Evolutionary conservation across 2,329 filamentous ascomycete species (phyloP).

Genomic region (Cladosporium sphaerospermum): DNA sequence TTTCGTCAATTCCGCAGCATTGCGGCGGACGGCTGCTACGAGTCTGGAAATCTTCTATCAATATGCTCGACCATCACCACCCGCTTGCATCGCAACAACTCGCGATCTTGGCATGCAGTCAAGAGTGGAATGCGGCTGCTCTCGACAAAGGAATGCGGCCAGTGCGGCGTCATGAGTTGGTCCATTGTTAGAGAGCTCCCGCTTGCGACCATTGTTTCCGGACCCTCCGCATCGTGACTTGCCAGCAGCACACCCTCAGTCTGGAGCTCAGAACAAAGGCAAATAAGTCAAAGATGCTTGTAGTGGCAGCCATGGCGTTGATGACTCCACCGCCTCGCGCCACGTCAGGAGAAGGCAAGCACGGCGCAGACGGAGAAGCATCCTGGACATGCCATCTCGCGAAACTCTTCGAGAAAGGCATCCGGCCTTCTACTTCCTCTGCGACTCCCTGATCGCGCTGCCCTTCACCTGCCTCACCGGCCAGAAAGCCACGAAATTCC

Average conservation of each 20-base stretch:
- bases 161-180: neutral
- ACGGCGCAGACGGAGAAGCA: neutral
- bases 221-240: too few relatives aligned
- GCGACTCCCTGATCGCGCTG: slow-evolving; percentile 13
- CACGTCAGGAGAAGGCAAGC: neutral
- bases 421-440: slow-evolving; percentile 9
- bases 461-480: neutral
- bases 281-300: neutral
- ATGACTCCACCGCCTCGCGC: neutral
- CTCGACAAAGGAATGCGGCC: slow-evolving; percentile 2
- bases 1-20: neutral
- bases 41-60: neutral
- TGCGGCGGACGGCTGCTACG: neutral
- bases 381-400: neutral
- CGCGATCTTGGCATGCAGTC: neutral
- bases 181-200: neutral
- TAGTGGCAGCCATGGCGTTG: neutral
- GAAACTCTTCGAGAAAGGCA: neutral
- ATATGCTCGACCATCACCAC: neutral
- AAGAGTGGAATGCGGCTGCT: slow-evolving; percentile 2
- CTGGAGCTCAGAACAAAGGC: neutral
- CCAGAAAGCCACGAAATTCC: neutral
- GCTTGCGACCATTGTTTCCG: too few relatives aligned
- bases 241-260: too few relatives aligned
- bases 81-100: slow-evolving; percentile 1